Evolutionary conservation across 306 rosid species (phyloP), one percentile per base, ranked within the genome.

Genomic region (Dryas drummondii): DNA sequence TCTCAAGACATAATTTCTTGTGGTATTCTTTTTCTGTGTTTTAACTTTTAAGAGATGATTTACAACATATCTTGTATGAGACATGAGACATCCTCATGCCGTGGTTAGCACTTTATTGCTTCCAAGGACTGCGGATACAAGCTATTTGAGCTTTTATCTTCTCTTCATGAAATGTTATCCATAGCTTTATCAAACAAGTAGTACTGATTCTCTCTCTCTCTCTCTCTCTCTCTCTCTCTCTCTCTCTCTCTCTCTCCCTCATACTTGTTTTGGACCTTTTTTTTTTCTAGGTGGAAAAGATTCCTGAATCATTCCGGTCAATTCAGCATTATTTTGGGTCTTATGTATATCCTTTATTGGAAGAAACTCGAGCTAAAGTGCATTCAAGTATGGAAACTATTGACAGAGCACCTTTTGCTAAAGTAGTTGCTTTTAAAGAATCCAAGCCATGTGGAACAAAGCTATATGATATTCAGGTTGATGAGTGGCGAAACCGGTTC

Each of bases 311-410:
- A 11, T 90, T 88, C 44, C 17, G 16, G 0, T 84, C 88, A 0
- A 72, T 75, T 66, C 32, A 64, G 12, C 83, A 79, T 12, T 90
- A 88, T 73, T 78, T 82, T 46, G 68, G 19, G 2, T 88, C 86
- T 6, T 81, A 68, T 54, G 11, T 70, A 44, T 67, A 81, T 80
- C 96, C 88, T 0, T 68, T 90, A 46, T 46, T 90, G 80, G 89
- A 90, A 46, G 96, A 90, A 69, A 84, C 91, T 7, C 63, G 93
- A 56, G 86, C 89, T 1, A 74, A 68, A 4, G 27, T 90, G 6
- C 70, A 76, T 44, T 80, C 84, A 0, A 82, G 86, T 70, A 79
- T 92, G 96, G 90, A 88, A 27, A 68, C 68, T 9, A 63, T 92
- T 17, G 19, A 78, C 8, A 62, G 56, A 70, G 84, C 85, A 3